Conservation (phyloP, 164 flowering plant genomes). For the Dillenia turbinata region DNA sequence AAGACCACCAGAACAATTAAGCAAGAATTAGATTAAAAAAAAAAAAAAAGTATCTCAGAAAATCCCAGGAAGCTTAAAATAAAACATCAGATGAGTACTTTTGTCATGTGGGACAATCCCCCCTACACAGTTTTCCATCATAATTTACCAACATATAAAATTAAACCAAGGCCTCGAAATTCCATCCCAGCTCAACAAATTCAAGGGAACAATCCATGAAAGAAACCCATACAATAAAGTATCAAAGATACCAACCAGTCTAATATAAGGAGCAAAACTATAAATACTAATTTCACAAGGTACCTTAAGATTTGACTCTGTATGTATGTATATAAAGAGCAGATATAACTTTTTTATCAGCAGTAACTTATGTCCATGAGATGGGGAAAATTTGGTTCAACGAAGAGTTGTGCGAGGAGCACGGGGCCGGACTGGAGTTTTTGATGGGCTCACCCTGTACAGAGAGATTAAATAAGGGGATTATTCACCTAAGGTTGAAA, state of each 20-base stretch:
- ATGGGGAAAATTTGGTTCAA: conserved; percentile 13
- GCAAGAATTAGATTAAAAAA: neutral
- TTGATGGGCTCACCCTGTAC: conserved; percentile 95
- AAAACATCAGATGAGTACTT: too few relatives aligned
- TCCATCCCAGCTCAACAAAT: conserved; percentile 26
- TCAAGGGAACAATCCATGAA: conserved; percentile 7
- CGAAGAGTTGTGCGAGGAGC: conserved; percentile 47
- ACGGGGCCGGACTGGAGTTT: conserved; percentile 95
- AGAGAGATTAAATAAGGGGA: neutral
- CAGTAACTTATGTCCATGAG: too few relatives aligned
- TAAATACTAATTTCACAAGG: conserved; percentile 12
- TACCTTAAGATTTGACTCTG: conserved; percentile 5
- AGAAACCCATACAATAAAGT: conserved; percentile 15
- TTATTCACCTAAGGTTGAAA: neutral
- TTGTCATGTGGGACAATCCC: too few relatives aligned
- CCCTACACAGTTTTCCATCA: neutral
- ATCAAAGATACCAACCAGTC: conserved; percentile 2
- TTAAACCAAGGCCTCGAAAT: conserved; percentile 22
- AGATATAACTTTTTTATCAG: conserved; percentile 12
- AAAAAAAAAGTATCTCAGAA: neutral
- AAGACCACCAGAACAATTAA: too few relatives aligned
- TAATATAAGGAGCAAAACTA: conserved; percentile 9
- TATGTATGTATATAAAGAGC: conserved; percentile 24
- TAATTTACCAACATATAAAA: conserved; percentile 15
- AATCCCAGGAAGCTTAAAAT: conserved; percentile 1